phyloP scores from a whole-genome alignment of 805 yeast species.

The Yarrowia hollandica region DNA sequence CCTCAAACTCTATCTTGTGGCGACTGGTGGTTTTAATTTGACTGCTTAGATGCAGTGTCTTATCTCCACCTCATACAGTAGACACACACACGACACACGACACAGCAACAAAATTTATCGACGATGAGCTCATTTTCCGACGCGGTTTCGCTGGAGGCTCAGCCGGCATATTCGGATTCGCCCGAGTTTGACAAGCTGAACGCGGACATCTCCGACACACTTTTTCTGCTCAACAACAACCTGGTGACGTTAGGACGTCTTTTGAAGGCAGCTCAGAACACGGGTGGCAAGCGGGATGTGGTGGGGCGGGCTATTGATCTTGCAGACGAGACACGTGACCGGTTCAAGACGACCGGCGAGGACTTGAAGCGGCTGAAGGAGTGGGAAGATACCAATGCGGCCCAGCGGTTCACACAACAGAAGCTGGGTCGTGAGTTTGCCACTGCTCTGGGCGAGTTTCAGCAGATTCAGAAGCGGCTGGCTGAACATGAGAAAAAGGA shows the following conservation, averaged over 20 bases:
- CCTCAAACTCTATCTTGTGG: neutral
- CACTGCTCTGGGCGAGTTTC: conserved; percentile 52
- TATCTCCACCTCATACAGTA: neutral
- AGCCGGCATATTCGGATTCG: conserved; percentile 43
- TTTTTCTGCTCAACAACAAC: conserved; percentile 56
- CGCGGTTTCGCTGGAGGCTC: conserved; percentile 38
- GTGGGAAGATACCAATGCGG: conserved; percentile 46
- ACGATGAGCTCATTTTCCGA: conserved; percentile 34
- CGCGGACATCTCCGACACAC: conserved; percentile 48
- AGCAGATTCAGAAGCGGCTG: conserved; percentile 48
- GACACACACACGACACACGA: neutral
- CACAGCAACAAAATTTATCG: neutral
- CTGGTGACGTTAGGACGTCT: conserved; percentile 53
- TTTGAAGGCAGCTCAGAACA: conserved; percentile 42
- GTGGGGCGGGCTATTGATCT: conserved; percentile 48
- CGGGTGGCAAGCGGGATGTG: conserved; percentile 41
- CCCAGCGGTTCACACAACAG: conserved; percentile 61
- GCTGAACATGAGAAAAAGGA: conserved; percentile 48
- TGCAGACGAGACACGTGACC: conserved; percentile 53
- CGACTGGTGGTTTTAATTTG: no score
- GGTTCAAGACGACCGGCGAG: conserved; percentile 50
- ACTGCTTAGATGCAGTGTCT: neutral
- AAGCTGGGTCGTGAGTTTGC: conserved; percentile 60
- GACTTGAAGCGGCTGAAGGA: conserved; percentile 47
- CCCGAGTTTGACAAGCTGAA: conserved; percentile 55